Conservation (phyloP, 768 basidiomycete genomes). For the Porphyrellus cyaneotinctus region DNA sequence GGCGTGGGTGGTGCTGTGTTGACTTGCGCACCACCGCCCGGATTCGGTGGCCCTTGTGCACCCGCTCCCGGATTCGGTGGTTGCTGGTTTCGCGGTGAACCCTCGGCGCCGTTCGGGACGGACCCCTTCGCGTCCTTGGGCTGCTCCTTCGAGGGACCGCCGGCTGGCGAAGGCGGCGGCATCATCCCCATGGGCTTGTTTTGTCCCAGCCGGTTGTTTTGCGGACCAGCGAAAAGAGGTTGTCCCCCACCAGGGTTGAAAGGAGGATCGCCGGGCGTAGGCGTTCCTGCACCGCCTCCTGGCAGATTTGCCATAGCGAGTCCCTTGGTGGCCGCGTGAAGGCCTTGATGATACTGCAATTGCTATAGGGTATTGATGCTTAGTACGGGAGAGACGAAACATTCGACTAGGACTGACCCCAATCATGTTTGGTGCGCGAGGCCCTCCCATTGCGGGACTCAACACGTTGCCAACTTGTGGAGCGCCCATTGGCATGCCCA, state of each 20-base stretch:
- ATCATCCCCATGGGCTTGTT: slow-evolving; percentile 43
- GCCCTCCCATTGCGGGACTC: slow-evolving; percentile 38
- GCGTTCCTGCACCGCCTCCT: slow-evolving; percentile 41
- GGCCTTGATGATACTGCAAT: slow-evolving; percentile 37
- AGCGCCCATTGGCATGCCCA: slow-evolving; percentile 32
- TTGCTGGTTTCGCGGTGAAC: slow-evolving; percentile 43
- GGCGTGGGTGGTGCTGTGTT: slow-evolving; percentile 38
- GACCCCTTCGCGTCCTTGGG: slow-evolving; percentile 34
- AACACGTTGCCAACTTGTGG: slow-evolving; percentile 31
- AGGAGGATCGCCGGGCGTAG: slow-evolving; percentile 40
- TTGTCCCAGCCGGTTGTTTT: slow-evolving; percentile 31
- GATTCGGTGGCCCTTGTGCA: slow-evolving; percentile 21
- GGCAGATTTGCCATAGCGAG: slow-evolving; percentile 28
- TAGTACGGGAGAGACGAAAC: slow-evolving; percentile 1
- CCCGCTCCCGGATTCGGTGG: slow-evolving; percentile 26
- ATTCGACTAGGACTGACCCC: slow-evolving; percentile 15
- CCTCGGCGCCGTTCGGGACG: slow-evolving; percentile 28
- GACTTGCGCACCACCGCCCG: slow-evolving; percentile 19
- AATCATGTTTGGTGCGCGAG: slow-evolving; percentile 29
- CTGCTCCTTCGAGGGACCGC: slow-evolving; percentile 30
- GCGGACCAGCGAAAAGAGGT: slow-evolving; percentile 31
- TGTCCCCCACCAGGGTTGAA: slow-evolving; percentile 37
- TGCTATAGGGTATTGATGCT: slow-evolving; percentile 15
- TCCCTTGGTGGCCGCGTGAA: slow-evolving; percentile 35
- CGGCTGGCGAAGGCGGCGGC: slow-evolving; percentile 50